Conservation (phyloP, 441 rosid genomes). For the Francoa sonchifolia region DNA sequence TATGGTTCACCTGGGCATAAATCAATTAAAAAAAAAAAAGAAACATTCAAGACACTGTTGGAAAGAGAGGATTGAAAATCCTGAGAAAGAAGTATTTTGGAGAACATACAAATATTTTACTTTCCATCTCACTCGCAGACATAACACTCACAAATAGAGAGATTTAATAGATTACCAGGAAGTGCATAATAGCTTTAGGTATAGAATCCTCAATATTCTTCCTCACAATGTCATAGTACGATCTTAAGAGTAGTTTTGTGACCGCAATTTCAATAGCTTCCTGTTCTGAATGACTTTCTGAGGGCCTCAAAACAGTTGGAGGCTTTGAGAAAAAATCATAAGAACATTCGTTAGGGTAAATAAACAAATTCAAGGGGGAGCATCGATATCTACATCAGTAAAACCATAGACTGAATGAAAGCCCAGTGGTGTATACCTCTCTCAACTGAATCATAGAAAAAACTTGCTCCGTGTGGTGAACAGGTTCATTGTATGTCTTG, state of each 20-base stretch:
- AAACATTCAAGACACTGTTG: neutral
- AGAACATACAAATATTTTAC: no score
- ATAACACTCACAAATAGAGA: no score
- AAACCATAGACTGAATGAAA: no score
- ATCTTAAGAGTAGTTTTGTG: conserved; percentile 66
- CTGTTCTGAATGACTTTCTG: conserved; percentile 65
- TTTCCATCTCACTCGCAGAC: no score
- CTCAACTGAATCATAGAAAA: conserved; percentile 60
- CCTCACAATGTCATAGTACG: conserved; percentile 86
- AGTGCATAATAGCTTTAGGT: conserved; percentile 95
- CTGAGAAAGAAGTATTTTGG: no score
- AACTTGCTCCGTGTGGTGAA: conserved; percentile 33
- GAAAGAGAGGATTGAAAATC: neutral
- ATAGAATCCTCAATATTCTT: conserved; percentile 77
- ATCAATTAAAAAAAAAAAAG: conserved; percentile 3
- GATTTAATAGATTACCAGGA: conserved; percentile 66
- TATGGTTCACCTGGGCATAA: conserved; percentile 61
- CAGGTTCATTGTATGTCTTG: conserved; percentile 39
- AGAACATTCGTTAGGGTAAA: conserved; percentile 4
- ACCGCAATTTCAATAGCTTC: conserved; percentile 67
- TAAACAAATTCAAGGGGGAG: neutral
- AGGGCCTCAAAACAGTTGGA: conserved; percentile 64
- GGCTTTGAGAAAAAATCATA: conserved; percentile 43
- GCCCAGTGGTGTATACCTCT: conserved; percentile 48
- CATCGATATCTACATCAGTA: no score